Evolutionary conservation across 2,329 filamentous ascomycete species (phyloP), one percentile per base, ranked within the genome.

Genomic region (Pseudogymnoascus sp.): DNA sequence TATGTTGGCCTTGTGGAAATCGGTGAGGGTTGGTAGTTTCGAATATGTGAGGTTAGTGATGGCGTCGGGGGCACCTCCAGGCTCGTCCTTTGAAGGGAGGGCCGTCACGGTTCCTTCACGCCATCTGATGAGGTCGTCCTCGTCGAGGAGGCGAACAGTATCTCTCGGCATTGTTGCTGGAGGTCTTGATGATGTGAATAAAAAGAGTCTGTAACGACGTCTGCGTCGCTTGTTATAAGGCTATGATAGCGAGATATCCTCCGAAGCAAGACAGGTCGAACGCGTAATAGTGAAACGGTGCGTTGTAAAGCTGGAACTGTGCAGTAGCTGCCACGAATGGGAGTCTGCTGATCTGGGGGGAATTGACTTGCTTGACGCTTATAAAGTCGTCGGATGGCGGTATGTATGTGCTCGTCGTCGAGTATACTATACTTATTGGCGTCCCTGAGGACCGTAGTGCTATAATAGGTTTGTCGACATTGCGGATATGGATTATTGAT

Each of bases 381-480:
- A 33, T 16, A 26, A 53, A 31, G 19, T 62, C 56, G 42, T 61
- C 61, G 8, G 42, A 8, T 38, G 47, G 7, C 35, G 33, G 60
- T 61, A 37, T 38, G 53, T 61, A 21, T 40, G 67, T 65, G 38
- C 60, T 61, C 38, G 33, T 61, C 16, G 33, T 40, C 60, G 60
- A 61, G 29, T 37, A 60, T 65, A 72, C 68, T 64, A 66, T 74
- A 66, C 66, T 67, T 61, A 59, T 67, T 71, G 68, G 74, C 74
- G 77, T 79, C 77, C 78, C 77, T 78, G 74, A 72, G 78, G 77
- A 80, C 77, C 70, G 76, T 72, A 65, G 59, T 70, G 74, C 73
- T 77, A 77, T 76, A 75, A 76, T 65, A 63, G 63, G 60, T 64
- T 44, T 31, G 26, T 66, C 38, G 66, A 71, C 73, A 75, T 75